These are phyloP conservation scores for Podosphaera aphanis DNA, from an alignment of 2,329 filamentous ascomycete species.

Conservation along the genomic window DNA sequence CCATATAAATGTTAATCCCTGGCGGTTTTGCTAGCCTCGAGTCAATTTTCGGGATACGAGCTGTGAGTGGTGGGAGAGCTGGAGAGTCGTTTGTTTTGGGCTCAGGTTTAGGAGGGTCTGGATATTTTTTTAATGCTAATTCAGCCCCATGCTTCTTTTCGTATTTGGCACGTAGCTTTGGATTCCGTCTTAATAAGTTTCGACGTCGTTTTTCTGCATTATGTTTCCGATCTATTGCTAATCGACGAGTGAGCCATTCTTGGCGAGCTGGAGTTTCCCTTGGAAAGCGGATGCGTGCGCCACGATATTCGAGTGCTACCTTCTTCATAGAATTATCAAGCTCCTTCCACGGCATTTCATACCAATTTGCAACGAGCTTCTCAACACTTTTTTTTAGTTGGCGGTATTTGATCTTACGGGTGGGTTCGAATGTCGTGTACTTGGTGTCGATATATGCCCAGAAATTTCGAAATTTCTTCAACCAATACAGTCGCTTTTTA, in stretches of 20 bases:
- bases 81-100: neutral
- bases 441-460: neutral
- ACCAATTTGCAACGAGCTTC: constrained; percentile 1
- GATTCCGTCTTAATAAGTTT: neutral
- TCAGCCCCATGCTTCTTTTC: neutral
- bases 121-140: neutral
- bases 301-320: neutral
- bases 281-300: neutral
- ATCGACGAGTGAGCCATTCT: neutral
- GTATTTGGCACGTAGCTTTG: neutral
- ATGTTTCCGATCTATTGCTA: neutral
- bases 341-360: constrained; percentile 1
- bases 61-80: neutral
- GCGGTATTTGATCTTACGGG: neutral
- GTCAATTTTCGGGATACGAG: neutral
- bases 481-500: neutral
- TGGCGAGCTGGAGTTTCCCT: neutral
- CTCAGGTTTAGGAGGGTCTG: neutral
- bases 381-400: neutral
- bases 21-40: neutral
- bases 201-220: neutral
- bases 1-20: constrained; percentile 1
- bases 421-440: neutral
- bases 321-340: neutral
- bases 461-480: neutral